Evolutionary conservation across 768 basidiomycete genomes (phyloP).

Genomic region (Gloeophyllum trabeum): DNA sequence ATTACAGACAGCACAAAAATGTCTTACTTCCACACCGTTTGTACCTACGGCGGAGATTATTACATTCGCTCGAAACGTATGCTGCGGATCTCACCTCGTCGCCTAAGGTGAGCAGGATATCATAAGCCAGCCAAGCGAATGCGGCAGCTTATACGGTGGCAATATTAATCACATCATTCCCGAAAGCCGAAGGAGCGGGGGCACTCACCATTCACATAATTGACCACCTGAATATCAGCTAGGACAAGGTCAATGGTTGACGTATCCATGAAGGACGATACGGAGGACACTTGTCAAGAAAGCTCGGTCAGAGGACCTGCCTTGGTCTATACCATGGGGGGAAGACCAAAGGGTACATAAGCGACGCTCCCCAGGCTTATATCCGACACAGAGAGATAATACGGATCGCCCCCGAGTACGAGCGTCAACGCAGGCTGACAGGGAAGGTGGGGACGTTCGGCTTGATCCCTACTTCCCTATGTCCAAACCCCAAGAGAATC

Average conservation of each 20-base stretch:
- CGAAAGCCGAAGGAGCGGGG: neutral
- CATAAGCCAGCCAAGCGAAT: neutral
- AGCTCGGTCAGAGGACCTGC: no score
- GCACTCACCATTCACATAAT: neutral
- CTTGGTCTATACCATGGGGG: no score
- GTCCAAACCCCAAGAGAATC: no score
- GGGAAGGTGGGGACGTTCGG: no score
- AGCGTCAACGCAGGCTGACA: no score
- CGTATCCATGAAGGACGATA: neutral
- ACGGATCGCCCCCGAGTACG: no score
- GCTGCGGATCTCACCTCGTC: neutral
- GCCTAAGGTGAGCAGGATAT: neutral
- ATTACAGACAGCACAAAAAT: no score
- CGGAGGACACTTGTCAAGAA: no score
- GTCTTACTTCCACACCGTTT: neutral
- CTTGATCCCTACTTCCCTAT: no score
- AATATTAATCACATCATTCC: neutral
- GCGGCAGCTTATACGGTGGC: neutral
- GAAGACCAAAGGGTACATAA: no score
- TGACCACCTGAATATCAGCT: neutral
- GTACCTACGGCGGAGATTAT: neutral
- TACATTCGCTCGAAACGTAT: neutral
- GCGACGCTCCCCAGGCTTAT: no score
- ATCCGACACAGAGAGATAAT: no score
- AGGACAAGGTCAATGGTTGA: neutral